These are phyloP conservation scores for Cordyceps tenuipes DNA, from an alignment of 2,329 filamentous ascomycete species.

Conservation along the genomic window DNA sequence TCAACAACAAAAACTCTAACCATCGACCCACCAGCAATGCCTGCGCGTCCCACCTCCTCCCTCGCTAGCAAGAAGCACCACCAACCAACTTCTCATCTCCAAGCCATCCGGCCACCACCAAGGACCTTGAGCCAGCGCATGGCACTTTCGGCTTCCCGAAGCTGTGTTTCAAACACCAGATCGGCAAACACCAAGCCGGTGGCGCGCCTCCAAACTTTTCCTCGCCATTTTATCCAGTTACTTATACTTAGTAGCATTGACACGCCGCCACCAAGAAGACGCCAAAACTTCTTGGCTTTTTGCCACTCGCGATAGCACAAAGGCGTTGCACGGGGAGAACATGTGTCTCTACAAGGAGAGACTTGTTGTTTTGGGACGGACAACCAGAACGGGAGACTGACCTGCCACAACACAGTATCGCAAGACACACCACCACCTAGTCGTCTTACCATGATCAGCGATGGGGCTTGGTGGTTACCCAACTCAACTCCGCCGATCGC, in stretches of 20 bases:
- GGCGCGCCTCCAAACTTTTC: not conserved
- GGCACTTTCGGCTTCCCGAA: not conserved
- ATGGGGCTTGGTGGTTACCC: not conserved
- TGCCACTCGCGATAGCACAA: not conserved
- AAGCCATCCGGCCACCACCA: not conserved
- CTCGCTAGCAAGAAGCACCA: not conserved
- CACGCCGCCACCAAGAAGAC: not conserved
- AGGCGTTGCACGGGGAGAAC: not conserved
- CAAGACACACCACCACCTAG: not conserved
- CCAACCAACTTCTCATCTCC: not conserved
- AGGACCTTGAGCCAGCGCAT: not conserved
- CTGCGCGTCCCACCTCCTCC: constrained; percentile 1
- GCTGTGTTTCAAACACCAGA: not conserved
- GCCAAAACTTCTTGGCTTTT: constrained; percentile 1
- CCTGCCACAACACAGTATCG: not conserved
- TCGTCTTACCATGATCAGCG: not conserved
- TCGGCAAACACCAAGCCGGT: not conserved
- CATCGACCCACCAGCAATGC: not conserved
- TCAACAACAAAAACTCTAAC: not conserved
- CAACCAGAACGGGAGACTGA: not conserved
- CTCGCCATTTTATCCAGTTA: not conserved
- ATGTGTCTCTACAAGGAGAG: not conserved
- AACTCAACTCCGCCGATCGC: not conserved
- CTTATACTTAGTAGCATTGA: no score
- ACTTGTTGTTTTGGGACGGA: not conserved